A percentile compares a stretch with the other conserved stretches of the same genome.
These are phyloP conservation scores for Fomitopsis betulina DNA, from an alignment of 1,284 basidiomycete genomes.

Conservation along the genomic window DNA sequence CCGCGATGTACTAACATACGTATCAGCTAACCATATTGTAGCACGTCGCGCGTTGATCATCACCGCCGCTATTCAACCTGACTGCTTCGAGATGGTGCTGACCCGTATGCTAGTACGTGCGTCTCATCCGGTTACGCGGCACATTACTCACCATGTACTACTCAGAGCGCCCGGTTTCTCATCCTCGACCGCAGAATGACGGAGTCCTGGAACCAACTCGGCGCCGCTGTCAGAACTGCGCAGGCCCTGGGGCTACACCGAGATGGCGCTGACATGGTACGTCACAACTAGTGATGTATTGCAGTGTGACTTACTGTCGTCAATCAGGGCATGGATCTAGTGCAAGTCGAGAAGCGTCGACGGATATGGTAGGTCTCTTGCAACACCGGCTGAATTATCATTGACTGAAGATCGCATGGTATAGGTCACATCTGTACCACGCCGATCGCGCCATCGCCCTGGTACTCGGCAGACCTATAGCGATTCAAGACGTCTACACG, in stretches of 20 bases:
- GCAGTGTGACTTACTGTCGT: background rate
- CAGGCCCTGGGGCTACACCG: constrained; percentile 92
- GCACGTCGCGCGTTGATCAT: constrained; percentile 84
- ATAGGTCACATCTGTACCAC: constrained; percentile 87
- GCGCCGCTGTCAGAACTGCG: constrained; percentile 88
- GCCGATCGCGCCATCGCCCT: constrained; percentile 92
- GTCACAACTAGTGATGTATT: constrained; percentile 18
- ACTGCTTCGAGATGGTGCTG: constrained; percentile 86
- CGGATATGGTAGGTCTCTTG: constrained; percentile 68
- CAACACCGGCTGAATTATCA: constrained; percentile 6
- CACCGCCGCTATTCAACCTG: constrained; percentile 86
- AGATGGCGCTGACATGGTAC: constrained; percentile 82
- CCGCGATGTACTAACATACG: background rate
- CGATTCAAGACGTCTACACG: constrained; percentile 84
- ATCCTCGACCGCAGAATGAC: constrained; percentile 86
- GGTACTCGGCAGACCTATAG: constrained; percentile 85
- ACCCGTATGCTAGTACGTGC: constrained; percentile 74
- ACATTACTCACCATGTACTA: constrained; percentile 14
- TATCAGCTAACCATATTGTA: constrained; percentile 29
- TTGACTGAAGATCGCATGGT: constrained; percentile 9
- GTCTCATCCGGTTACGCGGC: background rate
- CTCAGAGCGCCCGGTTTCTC: constrained; percentile 84
- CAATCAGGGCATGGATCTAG: constrained; percentile 68
- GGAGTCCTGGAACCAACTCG: constrained; percentile 94
- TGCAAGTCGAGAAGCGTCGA: constrained; percentile 84